Conservation (phyloP, 345 rosid species). For the Odontarrhena argentea region DNA sequence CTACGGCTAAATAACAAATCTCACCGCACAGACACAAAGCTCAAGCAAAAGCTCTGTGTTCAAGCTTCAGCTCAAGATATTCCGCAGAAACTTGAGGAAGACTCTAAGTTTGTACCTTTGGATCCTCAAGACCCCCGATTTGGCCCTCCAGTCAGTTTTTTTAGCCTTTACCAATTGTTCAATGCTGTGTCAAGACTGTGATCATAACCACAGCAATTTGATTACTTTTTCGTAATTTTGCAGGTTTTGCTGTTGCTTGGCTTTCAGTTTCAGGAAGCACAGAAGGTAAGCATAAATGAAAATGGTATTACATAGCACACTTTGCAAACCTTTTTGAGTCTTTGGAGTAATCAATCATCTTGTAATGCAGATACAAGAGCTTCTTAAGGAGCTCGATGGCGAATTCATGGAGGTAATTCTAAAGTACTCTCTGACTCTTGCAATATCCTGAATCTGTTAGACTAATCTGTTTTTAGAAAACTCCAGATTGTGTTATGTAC, state of each 20-base stretch:
- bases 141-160: conserved; percentile 88
- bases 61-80: conserved; percentile 52
- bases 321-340: conserved; percentile 4
- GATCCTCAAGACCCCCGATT: conserved; percentile 65
- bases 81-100: conserved; percentile 71
- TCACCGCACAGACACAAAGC: conserved; percentile 23
- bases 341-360: conserved; percentile 21
- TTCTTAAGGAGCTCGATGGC: conserved; percentile 75
- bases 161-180: neutral
- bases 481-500: conserved; percentile 68
- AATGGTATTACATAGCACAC: neutral
- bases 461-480: neutral
- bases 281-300: conserved; percentile 47
- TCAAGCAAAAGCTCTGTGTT: conserved; percentile 39
- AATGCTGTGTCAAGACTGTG: neutral
- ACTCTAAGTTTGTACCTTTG: conserved; percentile 79
- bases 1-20: conserved; percentile 20
- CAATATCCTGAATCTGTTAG: conserved; percentile 16
- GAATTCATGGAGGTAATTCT: conserved; percentile 75
- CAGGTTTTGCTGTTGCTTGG: conserved; percentile 83
- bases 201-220: conserved; percentile 21
- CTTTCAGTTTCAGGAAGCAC: conserved; percentile 61
- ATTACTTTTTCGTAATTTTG: neutral
- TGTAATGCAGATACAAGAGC: conserved; percentile 56
- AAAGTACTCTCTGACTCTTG: conserved; percentile 1